phyloP scores from a whole-genome alignment of 805 yeast genomes.

The Candida ipomoeae region DNA sequence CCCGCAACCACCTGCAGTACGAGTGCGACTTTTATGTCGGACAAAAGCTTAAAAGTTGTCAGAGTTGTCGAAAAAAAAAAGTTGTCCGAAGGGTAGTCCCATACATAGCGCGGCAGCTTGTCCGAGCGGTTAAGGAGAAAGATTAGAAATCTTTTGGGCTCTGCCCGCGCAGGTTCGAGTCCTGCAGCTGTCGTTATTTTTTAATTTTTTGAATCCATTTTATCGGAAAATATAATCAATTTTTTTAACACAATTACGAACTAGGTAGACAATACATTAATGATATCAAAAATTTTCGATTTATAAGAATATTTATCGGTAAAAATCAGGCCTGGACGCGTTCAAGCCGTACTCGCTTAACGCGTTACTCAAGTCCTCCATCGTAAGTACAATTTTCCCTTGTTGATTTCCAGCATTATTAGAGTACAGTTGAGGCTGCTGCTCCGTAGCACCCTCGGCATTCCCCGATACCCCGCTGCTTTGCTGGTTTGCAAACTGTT shows the following conservation, averaged over 20 bases:
- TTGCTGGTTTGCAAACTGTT: slow-evolving; percentile 43
- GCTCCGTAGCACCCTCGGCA: slow-evolving; percentile 30
- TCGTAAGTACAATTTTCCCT: slow-evolving; percentile 81
- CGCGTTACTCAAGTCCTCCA: slow-evolving; percentile 91
- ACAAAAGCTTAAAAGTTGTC: too few species aligned
- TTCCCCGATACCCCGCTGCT: slow-evolving; percentile 22
- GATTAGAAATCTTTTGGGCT: slow-evolving; percentile 74
- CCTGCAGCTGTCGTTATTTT: slow-evolving; percentile 64
- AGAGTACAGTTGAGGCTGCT: slow-evolving; percentile 27
- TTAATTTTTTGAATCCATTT: too few species aligned
- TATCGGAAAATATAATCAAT: too few species aligned
- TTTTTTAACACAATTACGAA: slow-evolving; percentile 12
- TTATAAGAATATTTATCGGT: slow-evolving; percentile 47
- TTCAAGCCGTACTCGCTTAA: slow-evolving; percentile 90
- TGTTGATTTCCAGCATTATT: slow-evolving; percentile 50
- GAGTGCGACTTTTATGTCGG: too few species aligned
- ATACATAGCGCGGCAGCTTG: too few species aligned
- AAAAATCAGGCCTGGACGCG: slow-evolving; percentile 88
- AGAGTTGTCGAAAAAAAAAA: too few species aligned
- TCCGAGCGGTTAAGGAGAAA: slow-evolving; percentile 78
- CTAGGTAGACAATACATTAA: too few species aligned
- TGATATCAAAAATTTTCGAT: neutral
- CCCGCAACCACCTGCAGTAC: too few species aligned
- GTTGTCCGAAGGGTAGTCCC: too few species aligned
- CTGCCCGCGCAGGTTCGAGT: slow-evolving; percentile 77